Base-by-base conservation (phyloP, 2,329 filamentous ascomycete species). In the Botryotinia narcissicola region DNA sequence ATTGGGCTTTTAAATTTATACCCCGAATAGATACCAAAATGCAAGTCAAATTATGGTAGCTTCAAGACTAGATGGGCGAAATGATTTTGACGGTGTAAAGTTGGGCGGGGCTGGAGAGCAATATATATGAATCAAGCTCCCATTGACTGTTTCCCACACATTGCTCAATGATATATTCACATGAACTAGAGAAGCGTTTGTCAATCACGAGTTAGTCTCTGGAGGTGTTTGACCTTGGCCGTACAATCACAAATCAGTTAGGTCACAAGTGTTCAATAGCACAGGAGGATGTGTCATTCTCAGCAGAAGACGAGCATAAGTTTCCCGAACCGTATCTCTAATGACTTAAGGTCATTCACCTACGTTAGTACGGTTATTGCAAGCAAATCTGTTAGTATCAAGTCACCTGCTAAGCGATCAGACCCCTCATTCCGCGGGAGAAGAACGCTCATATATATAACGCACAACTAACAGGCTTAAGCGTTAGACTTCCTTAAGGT, bases 41-140 rank as follows among this genome's bases (percentile, higher is more conserved):
- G 25, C 25, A 16, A 16, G 25, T n/a, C 12, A n/a, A n/a, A 16
- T n/a, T 0, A 1, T 16, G 1, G n/a, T 18, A 29, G n/a, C n/a
- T 29, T 29, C 7, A 29, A 57, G 51, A 57, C n/a, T 29, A 9
- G 51, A 57, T 57, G 2, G 18, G n/a, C 51, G 14, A 57, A 57
- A 29, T 18, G 6, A 57, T 29, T 14, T 29, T 18, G 51, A 9
- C 1, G 51, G 12, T 18, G 29, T 32, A 18, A 29, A n/a, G 2
- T 4, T 32, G 14, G 16, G 16, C 2, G 35, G 35, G 22, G 7
- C 4, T 1, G 1, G 3, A 62, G 25, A 7, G 60, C 37, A 62
- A 62, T n/a, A 40, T 62, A n/a, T 62, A n/a, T 40, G 3, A 3
- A 18, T n/a, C 14, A 18, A 42, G n/a, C 9, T 12, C 7, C 6